phyloP scores from a whole-genome alignment of 257 asterid species.

The Apocynum venetum region DNA sequence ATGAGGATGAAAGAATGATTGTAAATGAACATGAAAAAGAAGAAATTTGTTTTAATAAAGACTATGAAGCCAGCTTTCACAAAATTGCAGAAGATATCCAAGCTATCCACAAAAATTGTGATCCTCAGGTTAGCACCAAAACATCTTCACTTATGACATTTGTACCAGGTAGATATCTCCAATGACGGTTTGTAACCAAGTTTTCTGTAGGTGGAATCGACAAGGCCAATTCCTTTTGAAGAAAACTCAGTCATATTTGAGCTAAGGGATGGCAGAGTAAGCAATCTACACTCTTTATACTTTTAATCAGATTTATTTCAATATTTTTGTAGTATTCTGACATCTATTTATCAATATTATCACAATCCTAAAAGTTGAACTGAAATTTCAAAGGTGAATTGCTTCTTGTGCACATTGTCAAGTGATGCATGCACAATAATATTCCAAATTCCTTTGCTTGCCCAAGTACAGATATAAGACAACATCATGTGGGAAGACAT shows the following conservation, averaged over 20 bases:
- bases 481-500: too few species aligned
- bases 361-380: too few species aligned
- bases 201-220: slow-evolving; percentile 51
- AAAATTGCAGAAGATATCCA: slow-evolving; percentile 27
- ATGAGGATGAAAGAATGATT: slow-evolving; percentile 17
- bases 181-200: neutral
- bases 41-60: slow-evolving; percentile 29
- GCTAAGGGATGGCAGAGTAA: slow-evolving; percentile 82
- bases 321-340: too few species aligned
- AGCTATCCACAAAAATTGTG: slow-evolving; percentile 35
- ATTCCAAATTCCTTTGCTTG: too few species aligned
- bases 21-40: slow-evolving; percentile 8
- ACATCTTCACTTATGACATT: too few species aligned
- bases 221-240: slow-evolving; percentile 64
- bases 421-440: too few species aligned
- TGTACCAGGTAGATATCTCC: too few species aligned
- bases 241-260: slow-evolving; percentile 70
- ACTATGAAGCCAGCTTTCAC: slow-evolving; percentile 25
- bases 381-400: too few species aligned
- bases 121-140: slow-evolving; percentile 48
- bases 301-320: neutral
- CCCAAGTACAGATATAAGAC: too few species aligned
- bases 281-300: slow-evolving; percentile 13
- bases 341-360: too few species aligned
- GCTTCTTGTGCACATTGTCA: too few species aligned